These are phyloP conservation scores for Lactifluus subvellereus DNA, from an alignment of 768 basidiomycete genomes.

Conservation along the genomic window DNA sequence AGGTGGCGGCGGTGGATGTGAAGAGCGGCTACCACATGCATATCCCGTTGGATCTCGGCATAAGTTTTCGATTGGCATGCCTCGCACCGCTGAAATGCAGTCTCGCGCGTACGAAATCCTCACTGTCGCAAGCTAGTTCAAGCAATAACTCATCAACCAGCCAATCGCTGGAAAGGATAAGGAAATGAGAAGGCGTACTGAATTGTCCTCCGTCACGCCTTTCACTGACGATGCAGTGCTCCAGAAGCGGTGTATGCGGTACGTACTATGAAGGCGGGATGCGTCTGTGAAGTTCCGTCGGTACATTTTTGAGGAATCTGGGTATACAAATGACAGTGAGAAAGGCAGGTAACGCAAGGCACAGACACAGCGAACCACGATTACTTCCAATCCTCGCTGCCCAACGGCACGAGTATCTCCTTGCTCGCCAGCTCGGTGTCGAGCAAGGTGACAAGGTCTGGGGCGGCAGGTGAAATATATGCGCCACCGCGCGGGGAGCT, in stretches of 20 bases:
- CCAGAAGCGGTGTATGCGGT: conserved; percentile 46
- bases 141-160: no score
- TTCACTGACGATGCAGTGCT: no score
- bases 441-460: no score
- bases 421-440: conserved; percentile 41
- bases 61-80: conserved; percentile 14
- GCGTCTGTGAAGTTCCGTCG: conserved; percentile 41
- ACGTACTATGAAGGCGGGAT: conserved; percentile 33
- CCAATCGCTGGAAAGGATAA: conserved; percentile 43
- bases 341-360: not conserved
- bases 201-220: no score
- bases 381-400: conserved; percentile 62
- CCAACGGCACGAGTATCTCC: conserved; percentile 45
- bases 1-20: not conserved
- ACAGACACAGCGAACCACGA: conserved; percentile 37
- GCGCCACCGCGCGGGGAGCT: conserved; percentile 62
- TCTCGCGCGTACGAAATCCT: no score
- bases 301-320: not conserved
- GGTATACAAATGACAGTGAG: not conserved
- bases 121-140: no score
- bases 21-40: conserved; percentile 9
- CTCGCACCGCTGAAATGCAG: no score
- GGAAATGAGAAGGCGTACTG: no score
- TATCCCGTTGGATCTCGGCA: conserved; percentile 22
- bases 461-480: conserved; percentile 46